Percentiles rank a stretch among this genome's conserved stretches.
These are phyloP conservation scores for Epithemia pelagica DNA, from an alignment of 108 stramenopile genomes.

Conservation along the genomic window DNA sequence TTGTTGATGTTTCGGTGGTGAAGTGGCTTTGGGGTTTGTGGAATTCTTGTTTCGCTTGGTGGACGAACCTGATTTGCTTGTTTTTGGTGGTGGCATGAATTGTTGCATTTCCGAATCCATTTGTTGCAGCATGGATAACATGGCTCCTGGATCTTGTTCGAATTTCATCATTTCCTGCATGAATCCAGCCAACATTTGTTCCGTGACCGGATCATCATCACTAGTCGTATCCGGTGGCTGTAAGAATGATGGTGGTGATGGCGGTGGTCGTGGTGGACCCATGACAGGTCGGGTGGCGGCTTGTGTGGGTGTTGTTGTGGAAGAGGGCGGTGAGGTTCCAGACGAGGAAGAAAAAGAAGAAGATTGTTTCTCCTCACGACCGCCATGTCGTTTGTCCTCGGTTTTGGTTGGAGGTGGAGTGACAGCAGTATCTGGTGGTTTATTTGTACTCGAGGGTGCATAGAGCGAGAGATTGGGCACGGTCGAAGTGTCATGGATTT, in stretches of 20 bases:
- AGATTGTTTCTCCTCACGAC: too few relatives aligned
- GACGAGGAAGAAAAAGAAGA: background rate
- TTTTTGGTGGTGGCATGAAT: background rate
- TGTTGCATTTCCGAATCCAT: conserved; percentile 3
- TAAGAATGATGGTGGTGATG: background rate
- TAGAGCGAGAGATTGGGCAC: too few relatives aligned
- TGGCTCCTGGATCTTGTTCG: background rate
- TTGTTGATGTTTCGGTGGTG: background rate
- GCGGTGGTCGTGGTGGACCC: conserved; percentile 7
- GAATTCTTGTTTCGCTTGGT: background rate
- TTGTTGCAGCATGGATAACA: background rate
- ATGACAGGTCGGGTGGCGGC: background rate
- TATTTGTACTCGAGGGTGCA: too few relatives aligned
- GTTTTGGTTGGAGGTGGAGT: background rate
- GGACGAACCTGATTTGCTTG: background rate
- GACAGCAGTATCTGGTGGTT: background rate
- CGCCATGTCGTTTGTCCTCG: too few relatives aligned
- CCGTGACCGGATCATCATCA: background rate
- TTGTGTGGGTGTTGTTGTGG: background rate
- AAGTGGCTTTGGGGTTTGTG: too few relatives aligned
- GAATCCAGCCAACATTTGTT: conserved; percentile 1
- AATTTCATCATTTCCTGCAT: background rate
- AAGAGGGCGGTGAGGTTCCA: background rate
- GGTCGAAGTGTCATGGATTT: background rate
- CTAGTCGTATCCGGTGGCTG: background rate